Percentiles rank a stretch among this genome's conserved stretches.
phyloP scores from a whole-genome alignment of 1,284 basidiomycete genomes.

The Apiotrichum veenhuisii region DNA sequence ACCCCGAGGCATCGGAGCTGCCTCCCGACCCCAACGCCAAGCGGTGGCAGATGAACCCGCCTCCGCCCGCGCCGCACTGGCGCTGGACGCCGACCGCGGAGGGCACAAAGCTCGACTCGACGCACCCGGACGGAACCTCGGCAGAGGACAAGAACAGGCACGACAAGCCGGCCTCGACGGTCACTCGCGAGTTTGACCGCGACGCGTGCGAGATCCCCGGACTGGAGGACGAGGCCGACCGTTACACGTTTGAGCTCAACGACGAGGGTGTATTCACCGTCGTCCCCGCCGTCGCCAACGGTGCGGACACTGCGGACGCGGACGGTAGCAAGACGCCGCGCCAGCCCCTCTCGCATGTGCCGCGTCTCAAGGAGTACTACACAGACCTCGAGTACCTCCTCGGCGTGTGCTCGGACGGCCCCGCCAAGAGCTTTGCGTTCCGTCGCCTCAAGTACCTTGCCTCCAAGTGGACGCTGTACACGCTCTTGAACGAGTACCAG shows the following conservation, averaged over 20 bases:
- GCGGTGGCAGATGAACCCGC: constrained; percentile 80
- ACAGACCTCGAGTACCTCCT: constrained; percentile 90
- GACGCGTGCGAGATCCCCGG: constrained; percentile 68
- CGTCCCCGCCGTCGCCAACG: constrained; percentile 49
- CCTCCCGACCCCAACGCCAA: constrained; percentile 2
- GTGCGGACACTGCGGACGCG: constrained; percentile 1
- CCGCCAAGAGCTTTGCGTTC: constrained; percentile 94
- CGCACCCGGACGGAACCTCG: constrained; percentile 34
- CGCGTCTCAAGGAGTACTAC: constrained; percentile 89
- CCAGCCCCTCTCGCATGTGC: constrained; percentile 68
- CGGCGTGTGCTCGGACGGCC: constrained; percentile 83
- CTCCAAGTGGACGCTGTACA: constrained; percentile 96
- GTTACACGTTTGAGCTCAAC: constrained; percentile 68
- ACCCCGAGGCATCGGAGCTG: constrained; percentile 41
- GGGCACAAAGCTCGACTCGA: constrained; percentile 41
- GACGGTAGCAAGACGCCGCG: too few species aligned
- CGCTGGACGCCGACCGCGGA: constrained; percentile 61
- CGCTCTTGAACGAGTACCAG: constrained; percentile 86
- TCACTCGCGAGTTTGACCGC: constrained; percentile 52
- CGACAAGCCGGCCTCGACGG: constrained; percentile 4
- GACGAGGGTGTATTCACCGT: constrained; percentile 84
- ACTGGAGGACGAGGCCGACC: constrained; percentile 30
- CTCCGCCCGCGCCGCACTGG: constrained; percentile 89
- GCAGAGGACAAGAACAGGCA: constrained; percentile 18
- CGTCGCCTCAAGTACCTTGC: constrained; percentile 85